phyloP scores from a whole-genome alignment of 2,329 filamentous ascomycete genomes.

The Arthrobotrys musiformis region DNA sequence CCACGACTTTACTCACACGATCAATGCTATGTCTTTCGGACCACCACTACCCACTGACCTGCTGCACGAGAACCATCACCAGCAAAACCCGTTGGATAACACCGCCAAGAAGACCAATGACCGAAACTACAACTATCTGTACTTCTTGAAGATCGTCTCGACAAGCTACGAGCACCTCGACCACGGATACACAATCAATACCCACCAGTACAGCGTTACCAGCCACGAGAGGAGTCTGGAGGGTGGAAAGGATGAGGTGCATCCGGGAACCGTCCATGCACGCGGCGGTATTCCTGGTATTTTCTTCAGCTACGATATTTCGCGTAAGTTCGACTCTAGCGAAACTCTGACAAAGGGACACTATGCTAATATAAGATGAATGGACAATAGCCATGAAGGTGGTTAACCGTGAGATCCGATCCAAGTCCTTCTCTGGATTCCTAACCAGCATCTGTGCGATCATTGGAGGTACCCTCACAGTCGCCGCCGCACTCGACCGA shows the following conservation, averaged over 20 bases:
- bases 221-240: constrained; percentile 89
- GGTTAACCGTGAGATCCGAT: constrained; percentile 89
- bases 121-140: constrained; percentile 95
- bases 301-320: constrained; percentile 86
- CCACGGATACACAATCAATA: constrained; percentile 82
- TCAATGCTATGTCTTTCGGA: constrained; percentile 91
- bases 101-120: constrained; percentile 81
- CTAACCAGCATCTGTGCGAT: constrained; percentile 93
- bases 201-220: constrained; percentile 97
- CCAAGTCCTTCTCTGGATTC: constrained; percentile 91
- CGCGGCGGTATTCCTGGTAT: constrained; percentile 93
- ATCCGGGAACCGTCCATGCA: constrained; percentile 90
- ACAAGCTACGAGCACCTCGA: constrained; percentile 94
- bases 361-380: constrained; percentile 56
- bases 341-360: background rate
- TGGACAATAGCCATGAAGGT: constrained; percentile 86
- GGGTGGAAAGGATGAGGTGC: constrained; percentile 87
- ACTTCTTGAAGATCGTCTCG: constrained; percentile 98
- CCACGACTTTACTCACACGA: constrained; percentile 88
- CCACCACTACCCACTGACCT: constrained; percentile 77
- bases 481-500: constrained; percentile 91
- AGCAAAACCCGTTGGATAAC: constrained; percentile 88
- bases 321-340: constrained; percentile 33
- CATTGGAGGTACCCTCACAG: constrained; percentile 92
- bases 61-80: constrained; percentile 63